phyloP scores from a whole-genome alignment of 768 basidiomycete genomes.

The Clathrus columnatus region DNA sequence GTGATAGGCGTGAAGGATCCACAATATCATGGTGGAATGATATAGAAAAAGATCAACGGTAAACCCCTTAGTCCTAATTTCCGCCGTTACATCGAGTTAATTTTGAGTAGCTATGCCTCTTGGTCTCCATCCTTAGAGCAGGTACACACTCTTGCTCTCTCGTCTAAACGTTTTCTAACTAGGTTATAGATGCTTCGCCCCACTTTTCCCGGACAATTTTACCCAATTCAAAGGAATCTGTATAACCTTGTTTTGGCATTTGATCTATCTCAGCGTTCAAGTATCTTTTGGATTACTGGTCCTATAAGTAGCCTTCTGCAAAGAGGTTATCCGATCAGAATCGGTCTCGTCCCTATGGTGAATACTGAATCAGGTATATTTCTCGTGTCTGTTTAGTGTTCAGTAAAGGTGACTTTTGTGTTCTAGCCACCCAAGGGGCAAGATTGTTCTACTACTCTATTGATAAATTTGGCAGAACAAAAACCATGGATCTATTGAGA shows the following conservation, averaged over 20 bases:
- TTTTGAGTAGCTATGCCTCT: constrained; percentile 35
- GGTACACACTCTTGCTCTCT: constrained; percentile 27
- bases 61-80: constrained; percentile 19
- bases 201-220: constrained; percentile 71
- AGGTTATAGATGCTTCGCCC: constrained; percentile 60
- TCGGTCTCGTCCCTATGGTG: constrained; percentile 74
- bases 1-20: constrained; percentile 75
- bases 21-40: constrained; percentile 80
- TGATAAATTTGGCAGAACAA: constrained; percentile 50
- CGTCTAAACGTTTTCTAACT: constrained; percentile 3
- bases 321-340: constrained; percentile 67
- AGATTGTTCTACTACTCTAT: constrained; percentile 61
- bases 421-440: constrained; percentile 44
- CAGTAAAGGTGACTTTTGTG: constrained; percentile 18
- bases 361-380: constrained; percentile 38
- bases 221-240: constrained; percentile 64
- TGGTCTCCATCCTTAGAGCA: constrained; percentile 43
- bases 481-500: constrained; percentile 53
- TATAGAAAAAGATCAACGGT: constrained; percentile 73
- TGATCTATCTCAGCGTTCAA: constrained; percentile 60
- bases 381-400: constrained; percentile 25
- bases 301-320: constrained; percentile 63
- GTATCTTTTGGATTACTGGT: constrained; percentile 53
- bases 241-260: constrained; percentile 77
- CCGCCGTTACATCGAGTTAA: constrained; percentile 9